Evolutionary conservation across 768 basidiomycete species (phyloP), one percentile per base, ranked within the genome.

Genomic region (Serendipita vermifera): DNA sequence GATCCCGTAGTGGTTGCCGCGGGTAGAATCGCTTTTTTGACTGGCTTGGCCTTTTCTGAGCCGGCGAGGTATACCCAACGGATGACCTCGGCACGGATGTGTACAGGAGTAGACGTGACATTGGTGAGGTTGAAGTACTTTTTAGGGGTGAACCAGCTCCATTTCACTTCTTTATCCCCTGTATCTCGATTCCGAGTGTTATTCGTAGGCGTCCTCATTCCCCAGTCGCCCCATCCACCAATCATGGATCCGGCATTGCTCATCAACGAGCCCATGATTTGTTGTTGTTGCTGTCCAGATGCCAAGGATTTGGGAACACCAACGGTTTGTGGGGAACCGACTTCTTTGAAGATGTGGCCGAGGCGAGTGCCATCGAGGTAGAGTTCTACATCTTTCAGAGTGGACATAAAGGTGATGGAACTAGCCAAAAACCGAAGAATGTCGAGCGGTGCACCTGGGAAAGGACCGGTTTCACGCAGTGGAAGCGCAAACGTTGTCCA

Each of bases 401-500:
- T 76, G 9, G 77, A 72, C 85, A 96, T 97, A 70, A 99, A 99
- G 0, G 91, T 92, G 56, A 99, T 82, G 0, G 87, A 88, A 2
- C 91, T 93, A 35, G 83, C 77, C 17, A 99, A 75, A 66, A 99
- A 97, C 20, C 88, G 79, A 31, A 85, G 80, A 60, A 97, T 82
- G 63, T 97, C 91, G 60, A 93, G 87, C 0, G 73, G 73, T 5
- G 86, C 76, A 15, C 79, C 75, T 0, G 89, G 90, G 57, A 94
- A 82, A 0, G 90, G 79, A 2, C 75, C 72, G 3, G 84, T 79
- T 63, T 94, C 87, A 43, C 94, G 78, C 2, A 96, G 75, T 3
- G 75, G 73, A 87, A 99, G 93, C 58, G 87, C 79, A 67, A 99
- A 96, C 0, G 83, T 76, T 2, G 94, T 92, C 88, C 91, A 96